Percentiles rank a stretch among this genome's conserved stretches.
Conservation (phyloP, 192 early-diverging fungal genomes). For the Phycomyces blakesleeanus region DNA sequence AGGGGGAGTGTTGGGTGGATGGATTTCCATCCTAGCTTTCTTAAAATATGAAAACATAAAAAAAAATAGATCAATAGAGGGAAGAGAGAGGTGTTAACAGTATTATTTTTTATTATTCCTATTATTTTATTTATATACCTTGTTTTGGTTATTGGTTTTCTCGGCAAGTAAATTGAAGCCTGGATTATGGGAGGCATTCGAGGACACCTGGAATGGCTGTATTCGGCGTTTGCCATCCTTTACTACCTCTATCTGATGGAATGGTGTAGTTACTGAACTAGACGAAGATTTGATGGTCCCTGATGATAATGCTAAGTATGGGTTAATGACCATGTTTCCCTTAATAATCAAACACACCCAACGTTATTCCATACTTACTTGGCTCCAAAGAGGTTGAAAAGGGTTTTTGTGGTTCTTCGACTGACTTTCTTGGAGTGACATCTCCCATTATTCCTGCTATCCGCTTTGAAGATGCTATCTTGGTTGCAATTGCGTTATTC, state of each 20-base stretch:
- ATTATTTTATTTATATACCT: too few relatives aligned
- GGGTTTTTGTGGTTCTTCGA: neutral
- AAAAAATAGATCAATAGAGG: neutral
- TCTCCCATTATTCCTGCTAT: constrained; percentile 34
- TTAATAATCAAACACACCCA: too few relatives aligned
- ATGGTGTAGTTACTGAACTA: constrained; percentile 3
- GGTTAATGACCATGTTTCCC: too few relatives aligned
- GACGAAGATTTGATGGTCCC: constrained; percentile 3
- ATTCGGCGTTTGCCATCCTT: constrained; percentile 85
- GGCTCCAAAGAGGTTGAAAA: too few relatives aligned
- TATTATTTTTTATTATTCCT: neutral
- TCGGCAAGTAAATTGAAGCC: too few relatives aligned
- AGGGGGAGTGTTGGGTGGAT: neutral
- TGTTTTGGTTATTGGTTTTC: too few relatives aligned
- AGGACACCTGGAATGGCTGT: constrained; percentile 49
- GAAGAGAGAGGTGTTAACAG: neutral
- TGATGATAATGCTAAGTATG: neutral
- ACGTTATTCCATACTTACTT: too few relatives aligned
- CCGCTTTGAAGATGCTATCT: constrained; percentile 13
- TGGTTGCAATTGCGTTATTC: constrained; percentile 29
- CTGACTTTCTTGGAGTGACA: neutral
- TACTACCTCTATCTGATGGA: constrained; percentile 61
- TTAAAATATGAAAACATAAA: neutral
- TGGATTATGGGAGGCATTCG: neutral
- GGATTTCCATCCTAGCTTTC: neutral